Conservation (phyloP, 805 yeast species). For the Metschnikowia bowlesiae region DNA sequence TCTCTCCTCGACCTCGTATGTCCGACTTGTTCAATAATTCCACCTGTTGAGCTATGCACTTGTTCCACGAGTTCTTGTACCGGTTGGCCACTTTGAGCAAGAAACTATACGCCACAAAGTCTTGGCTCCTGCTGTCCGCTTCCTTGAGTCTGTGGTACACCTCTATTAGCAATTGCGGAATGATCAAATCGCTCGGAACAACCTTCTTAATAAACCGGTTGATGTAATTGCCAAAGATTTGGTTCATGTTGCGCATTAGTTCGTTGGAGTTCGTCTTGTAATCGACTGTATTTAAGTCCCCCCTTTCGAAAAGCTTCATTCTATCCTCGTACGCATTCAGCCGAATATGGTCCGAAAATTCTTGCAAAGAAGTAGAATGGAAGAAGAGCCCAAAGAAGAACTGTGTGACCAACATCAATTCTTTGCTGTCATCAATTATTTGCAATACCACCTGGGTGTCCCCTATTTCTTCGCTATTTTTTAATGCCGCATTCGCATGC, state of each 20-base stretch:
- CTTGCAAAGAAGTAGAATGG: slow-evolving; percentile 32
- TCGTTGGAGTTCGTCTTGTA: slow-evolving; percentile 45
- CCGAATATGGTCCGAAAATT: slow-evolving; percentile 28
- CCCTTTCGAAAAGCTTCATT: slow-evolving; percentile 24
- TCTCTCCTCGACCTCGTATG: slow-evolving; percentile 34
- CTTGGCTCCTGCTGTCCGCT: slow-evolving; percentile 52
- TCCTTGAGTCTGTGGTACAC: slow-evolving; percentile 27
- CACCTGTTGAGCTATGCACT: slow-evolving; percentile 53
- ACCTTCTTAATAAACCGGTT: slow-evolving; percentile 32
- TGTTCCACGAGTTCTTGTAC: slow-evolving; percentile 53
- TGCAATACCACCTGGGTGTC: slow-evolving; percentile 33
- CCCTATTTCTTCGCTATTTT: slow-evolving; percentile 21
- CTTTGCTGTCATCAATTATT: slow-evolving; percentile 32
- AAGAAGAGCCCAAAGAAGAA: slow-evolving; percentile 38
- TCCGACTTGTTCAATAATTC: slow-evolving; percentile 32
- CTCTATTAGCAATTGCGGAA: slow-evolving; percentile 31
- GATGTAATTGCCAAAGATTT: slow-evolving; percentile 42
- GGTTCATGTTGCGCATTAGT: slow-evolving; percentile 41
- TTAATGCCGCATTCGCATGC: slow-evolving; percentile 1
- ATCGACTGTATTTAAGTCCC: slow-evolving; percentile 29
- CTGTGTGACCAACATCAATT: slow-evolving; percentile 34
- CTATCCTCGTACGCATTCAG: slow-evolving; percentile 29
- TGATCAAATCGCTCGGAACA: slow-evolving; percentile 32
- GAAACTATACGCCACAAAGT: slow-evolving; percentile 48
- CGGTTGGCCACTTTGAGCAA: slow-evolving; percentile 51